Percentiles rank a stretch among this genome's conserved stretches.
phyloP scores from a whole-genome alignment of 106 monocot genomes.

The Hemerocallis citrina region DNA sequence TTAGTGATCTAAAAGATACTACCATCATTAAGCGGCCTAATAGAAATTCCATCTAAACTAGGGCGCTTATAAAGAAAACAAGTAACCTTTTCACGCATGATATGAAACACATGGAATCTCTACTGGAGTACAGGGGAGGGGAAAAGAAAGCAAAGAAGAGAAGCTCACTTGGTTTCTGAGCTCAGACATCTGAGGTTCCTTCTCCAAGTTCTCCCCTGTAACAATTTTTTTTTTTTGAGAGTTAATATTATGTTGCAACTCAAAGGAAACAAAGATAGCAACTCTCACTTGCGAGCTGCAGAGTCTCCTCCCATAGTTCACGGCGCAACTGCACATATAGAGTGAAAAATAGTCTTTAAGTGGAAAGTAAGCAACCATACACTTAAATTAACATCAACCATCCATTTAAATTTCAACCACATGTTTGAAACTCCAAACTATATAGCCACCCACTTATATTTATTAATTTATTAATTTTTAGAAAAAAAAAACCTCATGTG shows the following conservation, averaged over 20 bases:
- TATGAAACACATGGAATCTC: not conserved
- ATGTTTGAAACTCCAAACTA: too few relatives aligned
- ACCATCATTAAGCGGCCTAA: too few relatives aligned
- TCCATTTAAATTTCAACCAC: too few relatives aligned
- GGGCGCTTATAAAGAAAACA: not conserved
- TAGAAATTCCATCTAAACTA: too few relatives aligned
- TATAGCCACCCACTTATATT: too few relatives aligned
- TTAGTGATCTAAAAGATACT: too few relatives aligned
- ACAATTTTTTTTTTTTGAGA: not conserved
- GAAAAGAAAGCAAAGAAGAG: not conserved
- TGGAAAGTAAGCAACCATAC: not conserved
- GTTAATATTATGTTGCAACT: not conserved
- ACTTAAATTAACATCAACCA: too few relatives aligned
- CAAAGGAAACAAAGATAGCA: not conserved
- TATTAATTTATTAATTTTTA: too few relatives aligned
- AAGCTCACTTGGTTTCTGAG: slow-evolving; percentile 64
- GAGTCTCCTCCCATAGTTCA: slow-evolving; percentile 61
- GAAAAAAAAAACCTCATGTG: too few relatives aligned
- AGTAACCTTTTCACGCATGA: too few relatives aligned
- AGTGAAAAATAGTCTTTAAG: not conserved
- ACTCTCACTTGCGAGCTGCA: slow-evolving; percentile 70
- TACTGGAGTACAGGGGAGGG: not conserved
- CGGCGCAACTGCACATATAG: slow-evolving; percentile 36
- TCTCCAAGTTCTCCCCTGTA: slow-evolving; percentile 78
- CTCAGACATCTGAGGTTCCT: slow-evolving; percentile 70